Conservation (phyloP, 345 rosid genomes). For the Raphanus sativus region DNA sequence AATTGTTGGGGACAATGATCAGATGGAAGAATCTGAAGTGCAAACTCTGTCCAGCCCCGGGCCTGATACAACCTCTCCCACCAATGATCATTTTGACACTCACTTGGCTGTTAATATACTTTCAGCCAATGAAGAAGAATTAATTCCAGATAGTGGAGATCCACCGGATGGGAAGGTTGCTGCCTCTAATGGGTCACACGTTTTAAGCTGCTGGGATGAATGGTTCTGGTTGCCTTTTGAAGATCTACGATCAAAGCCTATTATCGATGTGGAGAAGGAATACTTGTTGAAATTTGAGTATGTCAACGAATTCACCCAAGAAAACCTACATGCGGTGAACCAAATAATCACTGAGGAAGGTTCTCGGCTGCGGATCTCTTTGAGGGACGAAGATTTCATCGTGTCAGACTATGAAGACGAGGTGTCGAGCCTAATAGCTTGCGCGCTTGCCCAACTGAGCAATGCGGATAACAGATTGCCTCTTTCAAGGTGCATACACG, state of each 20-base stretch:
- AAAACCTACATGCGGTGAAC: conserved; percentile 46
- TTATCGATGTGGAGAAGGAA: conserved; percentile 62
- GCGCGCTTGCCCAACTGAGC: conserved; percentile 57
- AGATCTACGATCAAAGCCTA: conserved; percentile 56
- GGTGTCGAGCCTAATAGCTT: conserved; percentile 89
- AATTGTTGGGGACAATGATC: conserved; percentile 39
- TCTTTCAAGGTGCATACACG: conserved; percentile 46
- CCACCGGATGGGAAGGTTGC: conserved; percentile 35
- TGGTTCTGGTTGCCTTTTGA: conserved; percentile 90
- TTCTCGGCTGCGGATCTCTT: conserved; percentile 67
- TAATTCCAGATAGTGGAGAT: conserved; percentile 40
- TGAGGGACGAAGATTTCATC: conserved; percentile 50
- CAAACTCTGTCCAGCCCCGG: conserved; percentile 23
- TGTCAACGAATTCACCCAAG: conserved; percentile 42
- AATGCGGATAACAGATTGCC: conserved; percentile 43
- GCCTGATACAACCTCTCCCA: conserved; percentile 5
- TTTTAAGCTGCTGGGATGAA: conserved; percentile 55
- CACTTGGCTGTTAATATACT: conserved; percentile 32
- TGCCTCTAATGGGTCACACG: conserved; percentile 40
- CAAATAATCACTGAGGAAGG: conserved; percentile 75
- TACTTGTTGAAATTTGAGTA: conserved; percentile 55
- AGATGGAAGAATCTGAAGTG: conserved; percentile 29
- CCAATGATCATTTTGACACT: conserved; percentile 24
- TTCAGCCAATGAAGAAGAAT: conserved; percentile 29
- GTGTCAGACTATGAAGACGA: conserved; percentile 89